Evolutionary conservation across 2,329 filamentous ascomycete species (phyloP).

Genomic region (Penicillium sp.): DNA sequence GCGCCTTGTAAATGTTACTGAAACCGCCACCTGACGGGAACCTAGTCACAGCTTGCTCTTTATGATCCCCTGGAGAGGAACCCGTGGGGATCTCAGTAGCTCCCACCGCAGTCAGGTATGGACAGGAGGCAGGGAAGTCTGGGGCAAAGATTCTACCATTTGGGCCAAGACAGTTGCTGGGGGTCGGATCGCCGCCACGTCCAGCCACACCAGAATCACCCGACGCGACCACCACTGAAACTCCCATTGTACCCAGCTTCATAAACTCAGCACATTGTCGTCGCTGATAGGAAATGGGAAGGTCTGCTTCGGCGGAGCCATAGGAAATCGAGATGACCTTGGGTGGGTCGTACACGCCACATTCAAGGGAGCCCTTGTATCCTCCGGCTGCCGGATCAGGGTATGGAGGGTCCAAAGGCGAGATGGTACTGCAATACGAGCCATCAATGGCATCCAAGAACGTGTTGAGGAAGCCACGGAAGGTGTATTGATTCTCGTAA

Average conservation of each 20-base stretch:
- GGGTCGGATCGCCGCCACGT: constrained; percentile 28
- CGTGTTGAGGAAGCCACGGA: constrained; percentile 46
- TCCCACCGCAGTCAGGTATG: constrained; percentile 40
- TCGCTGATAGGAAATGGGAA: constrained; percentile 38
- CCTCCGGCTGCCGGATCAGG: constrained; percentile 41
- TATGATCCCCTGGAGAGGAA: constrained; percentile 28
- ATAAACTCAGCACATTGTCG: constrained; percentile 48
- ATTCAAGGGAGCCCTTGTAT: constrained; percentile 46
- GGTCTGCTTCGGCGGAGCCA: constrained; percentile 33
- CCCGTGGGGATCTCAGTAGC: constrained; percentile 40
- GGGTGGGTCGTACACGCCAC: constrained; percentile 44
- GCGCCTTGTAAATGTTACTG: constrained; percentile 43
- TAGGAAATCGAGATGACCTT: constrained; percentile 42
- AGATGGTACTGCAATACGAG: constrained; percentile 50
- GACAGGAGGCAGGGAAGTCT: constrained; percentile 39
- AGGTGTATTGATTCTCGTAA: constrained; percentile 42
- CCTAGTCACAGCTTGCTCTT: constrained; percentile 39
- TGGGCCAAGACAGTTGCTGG: constrained; percentile 36
- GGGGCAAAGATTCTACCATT: constrained; percentile 39
- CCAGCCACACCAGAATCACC: constrained; percentile 49
- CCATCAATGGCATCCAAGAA: constrained; percentile 52
- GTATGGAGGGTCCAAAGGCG: constrained; percentile 45
- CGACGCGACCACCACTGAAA: constrained; percentile 48
- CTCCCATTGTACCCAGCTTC: constrained; percentile 53
- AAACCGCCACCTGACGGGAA: constrained; percentile 47